Percentiles rank a stretch among this genome's conserved stretches.
phyloP scores from a whole-genome alignment of 495 filamentous ascomycete genomes.

The Paragyromitra xinjiangensis region DNA sequence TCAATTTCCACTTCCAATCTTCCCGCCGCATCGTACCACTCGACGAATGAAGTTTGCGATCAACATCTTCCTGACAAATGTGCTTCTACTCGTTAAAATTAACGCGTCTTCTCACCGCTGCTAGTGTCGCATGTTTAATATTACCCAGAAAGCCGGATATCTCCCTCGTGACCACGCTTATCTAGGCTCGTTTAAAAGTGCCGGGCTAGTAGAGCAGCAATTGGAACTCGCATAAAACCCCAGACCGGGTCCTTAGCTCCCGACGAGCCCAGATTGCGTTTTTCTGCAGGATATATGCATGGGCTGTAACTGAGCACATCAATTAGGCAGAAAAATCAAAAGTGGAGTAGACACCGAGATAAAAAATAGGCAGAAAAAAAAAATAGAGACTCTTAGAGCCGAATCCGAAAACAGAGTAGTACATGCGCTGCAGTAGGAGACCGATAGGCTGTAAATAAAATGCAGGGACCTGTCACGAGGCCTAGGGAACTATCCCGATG shows the following conservation, averaged over 20 bases:
- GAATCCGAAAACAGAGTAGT: constrained; percentile 30
- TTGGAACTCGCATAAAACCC: constrained; percentile 15
- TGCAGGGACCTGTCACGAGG: constrained; percentile 44
- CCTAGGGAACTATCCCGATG: neutral
- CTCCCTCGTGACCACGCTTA: constrained; percentile 22
- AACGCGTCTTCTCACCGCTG: neutral
- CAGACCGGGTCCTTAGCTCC: neutral
- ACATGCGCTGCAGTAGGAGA: constrained; percentile 18
- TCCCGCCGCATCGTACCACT: neutral
- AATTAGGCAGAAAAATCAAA: constrained; percentile 29
- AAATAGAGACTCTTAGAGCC: constrained; percentile 9
- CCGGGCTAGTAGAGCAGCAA: neutral
- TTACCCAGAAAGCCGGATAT: neutral
- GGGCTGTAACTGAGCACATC: neutral
- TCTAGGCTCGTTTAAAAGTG: constrained; percentile 14
- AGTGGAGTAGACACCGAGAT: neutral
- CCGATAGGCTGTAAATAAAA: neutral
- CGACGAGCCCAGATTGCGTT: constrained; percentile 1
- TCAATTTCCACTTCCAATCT: neutral
- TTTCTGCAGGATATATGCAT: constrained; percentile 9
- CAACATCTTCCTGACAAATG: neutral
- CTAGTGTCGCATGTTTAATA: neutral
- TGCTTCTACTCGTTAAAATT: neutral
- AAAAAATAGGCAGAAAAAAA: constrained; percentile 27
- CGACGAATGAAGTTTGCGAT: neutral